Conservation (phyloP, 2,329 filamentous ascomycete genomes). For the Penicillium sp. region DNA sequence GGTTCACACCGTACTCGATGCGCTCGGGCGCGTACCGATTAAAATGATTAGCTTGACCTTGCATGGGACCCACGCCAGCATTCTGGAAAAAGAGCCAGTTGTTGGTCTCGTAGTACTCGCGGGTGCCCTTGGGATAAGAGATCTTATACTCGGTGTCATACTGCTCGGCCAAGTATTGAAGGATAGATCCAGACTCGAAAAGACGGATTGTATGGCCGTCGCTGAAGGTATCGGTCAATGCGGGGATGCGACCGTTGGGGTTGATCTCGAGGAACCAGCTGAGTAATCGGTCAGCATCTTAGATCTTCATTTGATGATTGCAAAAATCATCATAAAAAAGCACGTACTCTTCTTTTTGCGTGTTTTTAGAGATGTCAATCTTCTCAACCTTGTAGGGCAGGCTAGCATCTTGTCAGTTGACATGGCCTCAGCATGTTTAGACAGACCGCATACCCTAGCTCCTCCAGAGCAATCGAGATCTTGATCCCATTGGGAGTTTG, state of each 20-base stretch:
- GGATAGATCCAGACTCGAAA: conserved; percentile 82
- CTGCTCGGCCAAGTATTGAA: conserved; percentile 79
- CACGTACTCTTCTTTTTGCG: conserved; percentile 69
- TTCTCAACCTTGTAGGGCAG: conserved; percentile 76
- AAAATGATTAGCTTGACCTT: conserved; percentile 85
- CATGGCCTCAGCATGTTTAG: not conserved
- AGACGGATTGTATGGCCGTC: conserved; percentile 74
- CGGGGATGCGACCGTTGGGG: conserved; percentile 89
- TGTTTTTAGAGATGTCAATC: conserved; percentile 73
- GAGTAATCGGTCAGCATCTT: conserved; percentile 11
- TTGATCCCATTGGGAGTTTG: conserved; percentile 91
- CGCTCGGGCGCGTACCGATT: conserved; percentile 77
- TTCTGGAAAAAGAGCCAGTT: conserved; percentile 83
- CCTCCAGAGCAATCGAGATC: conserved; percentile 82
- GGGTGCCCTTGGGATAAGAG: conserved; percentile 71
- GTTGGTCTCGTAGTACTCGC: conserved; percentile 77
- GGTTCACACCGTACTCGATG: conserved; percentile 79
- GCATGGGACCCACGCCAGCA: conserved; percentile 80
- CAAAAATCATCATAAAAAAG: not conserved
- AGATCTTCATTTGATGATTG: not conserved
- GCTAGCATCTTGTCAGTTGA: conserved; percentile 31
- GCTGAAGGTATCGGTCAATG: conserved; percentile 75
- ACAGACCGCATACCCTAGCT: conserved; percentile 62
- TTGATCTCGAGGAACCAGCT: conserved; percentile 89
- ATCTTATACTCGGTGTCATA: conserved; percentile 85